Evolutionary conservation across 768 basidiomycete genomes (phyloP).

Genomic region (Ramaria sp.): DNA sequence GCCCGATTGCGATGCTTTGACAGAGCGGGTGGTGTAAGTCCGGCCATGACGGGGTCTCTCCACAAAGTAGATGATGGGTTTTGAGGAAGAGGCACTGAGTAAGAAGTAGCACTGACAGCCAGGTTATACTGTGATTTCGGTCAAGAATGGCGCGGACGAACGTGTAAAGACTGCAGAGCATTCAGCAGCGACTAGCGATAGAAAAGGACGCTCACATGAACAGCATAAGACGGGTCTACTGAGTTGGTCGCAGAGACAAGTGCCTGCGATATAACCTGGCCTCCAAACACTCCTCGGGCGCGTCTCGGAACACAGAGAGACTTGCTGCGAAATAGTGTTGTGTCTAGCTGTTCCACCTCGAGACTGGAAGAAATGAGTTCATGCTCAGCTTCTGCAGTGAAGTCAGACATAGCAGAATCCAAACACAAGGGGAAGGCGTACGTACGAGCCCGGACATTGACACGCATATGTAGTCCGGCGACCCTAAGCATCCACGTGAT

Average conservation of each 20-base stretch:
- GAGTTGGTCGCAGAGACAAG: slow-evolving; percentile 71
- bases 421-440: background rate
- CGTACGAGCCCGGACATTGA: too few species aligned
- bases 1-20: slow-evolving; percentile 42
- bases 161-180: slow-evolving; percentile 51
- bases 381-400: slow-evolving; percentile 43
- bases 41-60: slow-evolving; percentile 65
- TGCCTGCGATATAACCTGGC: slow-evolving; percentile 84
- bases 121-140: background rate
- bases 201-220: slow-evolving; percentile 52
- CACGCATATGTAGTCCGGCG: too few species aligned
- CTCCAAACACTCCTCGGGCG: slow-evolving; percentile 73
- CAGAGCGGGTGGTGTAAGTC: slow-evolving; percentile 55
- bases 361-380: slow-evolving; percentile 62
- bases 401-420: background rate
- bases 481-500: too few species aligned
- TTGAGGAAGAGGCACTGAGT: slow-evolving; percentile 48
- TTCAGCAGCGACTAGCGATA: background rate
- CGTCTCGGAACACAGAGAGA: slow-evolving; percentile 51
- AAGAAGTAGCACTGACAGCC: slow-evolving; percentile 69
- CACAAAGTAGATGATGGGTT: slow-evolving; percentile 70
- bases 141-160: slow-evolving; percentile 23
- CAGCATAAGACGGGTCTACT: slow-evolving; percentile 48
- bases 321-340: slow-evolving; percentile 62
- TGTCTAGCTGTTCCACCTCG: slow-evolving; percentile 70